A percentile compares a stretch with the other conserved stretches of the same genome.
Conservation (phyloP, 2,329 filamentous ascomycete species). For the Bipolaris gigantea region DNA sequence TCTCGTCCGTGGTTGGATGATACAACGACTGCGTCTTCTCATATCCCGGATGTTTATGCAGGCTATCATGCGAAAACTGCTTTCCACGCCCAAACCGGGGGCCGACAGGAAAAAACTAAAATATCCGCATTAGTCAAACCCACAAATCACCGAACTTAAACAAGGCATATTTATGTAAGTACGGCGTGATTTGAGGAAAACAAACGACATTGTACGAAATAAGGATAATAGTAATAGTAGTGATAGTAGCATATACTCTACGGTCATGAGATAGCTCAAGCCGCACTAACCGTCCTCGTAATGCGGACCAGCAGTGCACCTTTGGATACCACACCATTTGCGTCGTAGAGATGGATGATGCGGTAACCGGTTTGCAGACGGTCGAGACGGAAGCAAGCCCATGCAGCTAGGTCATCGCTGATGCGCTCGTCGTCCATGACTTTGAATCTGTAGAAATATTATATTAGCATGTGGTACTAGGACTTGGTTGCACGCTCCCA, state of each 20-base stretch:
- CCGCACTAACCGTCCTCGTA: slow-evolving; percentile 56
- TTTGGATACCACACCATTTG: slow-evolving; percentile 64
- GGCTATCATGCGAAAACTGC: neutral
- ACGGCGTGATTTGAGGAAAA: too few relatives aligned
- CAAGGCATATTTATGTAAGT: neutral
- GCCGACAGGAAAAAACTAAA: slow-evolving; percentile 17
- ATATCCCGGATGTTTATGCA: neutral
- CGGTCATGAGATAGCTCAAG: slow-evolving; percentile 13
- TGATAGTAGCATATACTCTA: slow-evolving; percentile 1
- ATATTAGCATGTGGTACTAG: slow-evolving; percentile 3
- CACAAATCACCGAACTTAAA: neutral
- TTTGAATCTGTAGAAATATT: slow-evolving; percentile 63
- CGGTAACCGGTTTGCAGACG: slow-evolving; percentile 74
- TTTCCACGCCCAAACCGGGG: slow-evolving; percentile 7
- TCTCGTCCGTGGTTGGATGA: neutral
- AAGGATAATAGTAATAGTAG: neutral
- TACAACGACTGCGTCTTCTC: neutral
- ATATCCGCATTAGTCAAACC: slow-evolving; percentile 6
- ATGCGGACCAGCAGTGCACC: slow-evolving; percentile 76
- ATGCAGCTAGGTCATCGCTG: slow-evolving; percentile 74
- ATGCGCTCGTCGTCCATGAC: slow-evolving; percentile 84
- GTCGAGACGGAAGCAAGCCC: slow-evolving; percentile 87
- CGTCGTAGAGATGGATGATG: slow-evolving; percentile 74
- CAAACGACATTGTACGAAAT: neutral
- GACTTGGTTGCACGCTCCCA: neutral